Base-by-base conservation (phyloP, 2,329 filamentous ascomycete genomes). In the Cladosporium sp. region DNA sequence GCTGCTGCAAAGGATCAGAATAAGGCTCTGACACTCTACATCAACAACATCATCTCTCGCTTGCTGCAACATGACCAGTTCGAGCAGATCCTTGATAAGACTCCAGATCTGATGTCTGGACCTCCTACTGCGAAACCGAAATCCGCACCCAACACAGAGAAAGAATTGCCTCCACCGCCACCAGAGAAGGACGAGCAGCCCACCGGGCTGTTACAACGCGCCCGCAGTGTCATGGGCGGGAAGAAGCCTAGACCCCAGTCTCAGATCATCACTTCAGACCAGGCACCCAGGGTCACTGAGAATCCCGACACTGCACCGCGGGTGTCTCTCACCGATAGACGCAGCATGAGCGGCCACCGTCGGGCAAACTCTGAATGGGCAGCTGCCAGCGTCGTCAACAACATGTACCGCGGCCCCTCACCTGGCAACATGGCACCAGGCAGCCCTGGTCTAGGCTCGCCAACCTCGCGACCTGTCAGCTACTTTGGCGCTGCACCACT, bases 31-130 rank as follows among this genome's bases (percentile, higher is more conserved):
- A 96, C 91, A 22, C 80, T 97, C 63, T 99, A 99, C 78, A 97
- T 99, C 79, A 96, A 97, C 83, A 96, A 94, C 77, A 97, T 99
- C 73, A 96, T 99, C 71, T 94, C 94, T 73, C 89, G 94, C 57
- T 84, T 99, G 44, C 82, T 99, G 61, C 89, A 96, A 70, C 90
- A 97, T 74, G 89, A 96, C 68, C 92, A 96, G 65, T 97, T 96
- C 65, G 93, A 99, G 75, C 86, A 90, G 61, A 96, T 97, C 60
- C 80, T 97, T 39, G 91, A 96, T 71, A 89, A 90, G 72, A 89
- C 88, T 8, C 83, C 84, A 52, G 83, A 87, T 57, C 24, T 51
- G 15, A 50, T 56, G 40, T 55, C 50, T 9, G 45, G 57, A 19
- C n/a, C 20, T 9, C 48, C 47, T 24, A 20, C 20, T 5, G 47